Evolutionary conservation across 2,329 filamentous ascomycete species (phyloP).

Genomic region (Elsinoe perseae): DNA sequence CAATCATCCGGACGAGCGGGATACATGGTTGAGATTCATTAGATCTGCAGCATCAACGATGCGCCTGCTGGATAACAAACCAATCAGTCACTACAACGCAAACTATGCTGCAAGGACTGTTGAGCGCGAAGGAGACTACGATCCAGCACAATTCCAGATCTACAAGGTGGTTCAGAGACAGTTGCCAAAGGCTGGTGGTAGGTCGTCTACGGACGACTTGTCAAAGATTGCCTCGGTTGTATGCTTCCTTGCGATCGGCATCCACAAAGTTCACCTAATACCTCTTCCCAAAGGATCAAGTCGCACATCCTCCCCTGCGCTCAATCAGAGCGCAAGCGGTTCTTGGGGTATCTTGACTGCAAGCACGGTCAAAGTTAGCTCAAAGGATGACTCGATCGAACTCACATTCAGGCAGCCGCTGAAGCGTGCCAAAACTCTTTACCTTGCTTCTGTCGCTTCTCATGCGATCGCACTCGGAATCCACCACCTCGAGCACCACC

Average conservation of each 20-base stretch:
- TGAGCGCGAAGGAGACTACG: constrained; percentile 61
- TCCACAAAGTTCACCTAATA: constrained; percentile 62
- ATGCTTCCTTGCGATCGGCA: constrained; percentile 61
- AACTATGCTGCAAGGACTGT: constrained; percentile 56
- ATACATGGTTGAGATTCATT: constrained; percentile 57
- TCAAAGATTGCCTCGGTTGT: constrained; percentile 57
- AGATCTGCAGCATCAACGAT: constrained; percentile 52
- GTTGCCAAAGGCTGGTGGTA: constrained; percentile 45
- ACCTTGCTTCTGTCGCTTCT: constrained; percentile 57
- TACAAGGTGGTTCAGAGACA: constrained; percentile 61
- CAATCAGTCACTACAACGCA: constrained; percentile 52
- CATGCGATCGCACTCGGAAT: constrained; percentile 57
- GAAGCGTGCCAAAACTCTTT: constrained; percentile 47
- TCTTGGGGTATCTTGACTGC: constrained; percentile 59
- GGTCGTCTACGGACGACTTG: constrained; percentile 58
- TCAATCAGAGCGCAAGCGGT: constrained; percentile 34
- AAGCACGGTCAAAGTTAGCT: constrained; percentile 51
- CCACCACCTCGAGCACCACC: constrained; percentile 52
- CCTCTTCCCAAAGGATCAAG: constrained; percentile 52
- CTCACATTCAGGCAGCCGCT: constrained; percentile 54
- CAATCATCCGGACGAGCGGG: constrained; percentile 55
- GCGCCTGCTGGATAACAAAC: constrained; percentile 44
- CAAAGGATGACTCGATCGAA: constrained; percentile 58
- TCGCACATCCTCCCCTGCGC: constrained; percentile 47
- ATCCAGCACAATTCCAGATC: constrained; percentile 58